These are phyloP conservation scores for Calonectria hawksworthii DNA, from an alignment of 2,329 filamentous ascomycete genomes.

Conservation along the genomic window DNA sequence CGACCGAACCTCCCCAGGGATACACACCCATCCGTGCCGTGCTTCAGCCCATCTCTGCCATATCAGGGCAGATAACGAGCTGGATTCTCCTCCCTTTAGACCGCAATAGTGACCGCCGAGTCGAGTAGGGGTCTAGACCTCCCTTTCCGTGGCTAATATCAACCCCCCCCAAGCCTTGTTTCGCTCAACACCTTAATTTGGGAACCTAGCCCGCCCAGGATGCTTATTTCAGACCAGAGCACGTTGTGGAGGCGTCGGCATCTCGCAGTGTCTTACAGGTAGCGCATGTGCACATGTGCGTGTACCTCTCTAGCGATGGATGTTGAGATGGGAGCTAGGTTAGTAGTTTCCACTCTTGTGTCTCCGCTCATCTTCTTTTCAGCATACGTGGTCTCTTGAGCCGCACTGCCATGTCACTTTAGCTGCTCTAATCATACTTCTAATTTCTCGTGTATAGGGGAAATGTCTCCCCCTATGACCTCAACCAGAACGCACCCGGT, in stretches of 20 bases:
- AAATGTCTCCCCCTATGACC: background rate
- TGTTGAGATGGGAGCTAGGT: constrained; percentile 18
- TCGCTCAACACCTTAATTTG: background rate
- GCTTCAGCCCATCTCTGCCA: background rate
- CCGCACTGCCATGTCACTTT: background rate
- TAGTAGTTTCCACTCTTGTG: background rate
- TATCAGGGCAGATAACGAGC: background rate
- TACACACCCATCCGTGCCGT: background rate
- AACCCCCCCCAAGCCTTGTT: background rate
- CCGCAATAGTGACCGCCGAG: background rate
- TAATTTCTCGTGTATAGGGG: background rate
- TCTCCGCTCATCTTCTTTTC: constrained; percentile 23
- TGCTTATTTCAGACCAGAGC: constrained; percentile 9
- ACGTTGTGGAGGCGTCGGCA: constrained; percentile 1
- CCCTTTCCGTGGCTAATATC: background rate
- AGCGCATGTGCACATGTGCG: background rate
- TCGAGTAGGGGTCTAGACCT: background rate
- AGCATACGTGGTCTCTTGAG: constrained; percentile 29
- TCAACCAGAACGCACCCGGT: background rate
- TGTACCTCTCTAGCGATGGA: background rate
- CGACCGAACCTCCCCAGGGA: background rate
- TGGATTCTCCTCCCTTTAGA: background rate
- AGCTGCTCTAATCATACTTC: background rate
- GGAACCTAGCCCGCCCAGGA: background rate
- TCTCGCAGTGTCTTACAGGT: constrained; percentile 12